Percentiles rank a stretch among this genome's conserved stretches.
phyloP scores from a whole-genome alignment of 257 asterid species.

The Anisodus tanguticus region DNA sequence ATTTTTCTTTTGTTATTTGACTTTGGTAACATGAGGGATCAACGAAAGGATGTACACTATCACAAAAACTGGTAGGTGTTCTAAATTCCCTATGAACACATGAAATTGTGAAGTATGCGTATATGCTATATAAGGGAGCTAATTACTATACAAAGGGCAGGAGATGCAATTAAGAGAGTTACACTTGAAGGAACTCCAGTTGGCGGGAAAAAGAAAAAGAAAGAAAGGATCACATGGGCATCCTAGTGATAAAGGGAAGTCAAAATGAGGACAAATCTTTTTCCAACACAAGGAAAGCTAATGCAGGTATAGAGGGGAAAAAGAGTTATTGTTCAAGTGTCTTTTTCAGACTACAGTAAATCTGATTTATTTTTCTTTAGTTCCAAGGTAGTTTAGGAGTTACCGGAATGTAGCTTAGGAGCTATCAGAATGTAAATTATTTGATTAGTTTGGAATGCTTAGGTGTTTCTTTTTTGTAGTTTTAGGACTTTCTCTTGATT shows the following conservation, averaged over 20 bases:
- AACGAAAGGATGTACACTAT: constrained; percentile 7
- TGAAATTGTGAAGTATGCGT: too few species aligned
- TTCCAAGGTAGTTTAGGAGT: not conserved
- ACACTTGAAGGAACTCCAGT: not conserved
- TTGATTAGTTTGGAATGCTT: not conserved
- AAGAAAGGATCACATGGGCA: not conserved
- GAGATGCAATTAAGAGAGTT: not conserved
- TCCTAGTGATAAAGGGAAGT: not conserved
- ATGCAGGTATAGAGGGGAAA: not conserved
- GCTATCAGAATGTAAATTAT: not conserved
- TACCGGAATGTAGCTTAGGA: not conserved
- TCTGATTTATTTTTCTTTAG: not conserved
- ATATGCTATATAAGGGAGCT: not conserved
- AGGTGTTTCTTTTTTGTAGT: not conserved
- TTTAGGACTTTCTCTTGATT: not conserved
- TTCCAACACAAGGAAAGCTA: not conserved
- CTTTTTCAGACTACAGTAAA: not conserved
- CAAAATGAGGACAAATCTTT: not conserved
- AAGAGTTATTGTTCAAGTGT: not conserved
- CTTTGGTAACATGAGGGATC: not conserved
- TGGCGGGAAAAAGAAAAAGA: not conserved
- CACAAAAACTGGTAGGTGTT: not conserved
- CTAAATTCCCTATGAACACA: too few species aligned
- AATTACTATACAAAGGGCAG: not conserved
- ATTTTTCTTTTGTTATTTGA: constrained; percentile 1